Evolutionary conservation across 805 yeast genomes (phyloP).

Genomic region (Kazachstania africana): DNA sequence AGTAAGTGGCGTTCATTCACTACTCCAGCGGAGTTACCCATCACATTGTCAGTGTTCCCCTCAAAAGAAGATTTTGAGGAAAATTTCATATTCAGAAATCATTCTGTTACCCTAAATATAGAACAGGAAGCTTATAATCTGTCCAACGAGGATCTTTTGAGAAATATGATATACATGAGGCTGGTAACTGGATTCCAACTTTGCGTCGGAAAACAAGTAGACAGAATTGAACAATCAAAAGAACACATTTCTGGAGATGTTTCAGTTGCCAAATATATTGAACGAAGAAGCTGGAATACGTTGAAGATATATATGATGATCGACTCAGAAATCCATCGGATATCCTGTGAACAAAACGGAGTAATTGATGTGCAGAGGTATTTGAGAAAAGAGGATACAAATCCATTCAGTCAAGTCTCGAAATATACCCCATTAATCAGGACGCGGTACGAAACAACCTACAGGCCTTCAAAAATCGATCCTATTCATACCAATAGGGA

Average conservation of each 20-base stretch:
- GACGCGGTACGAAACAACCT: constrained; percentile 66
- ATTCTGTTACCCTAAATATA: constrained; percentile 56
- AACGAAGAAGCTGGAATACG: constrained; percentile 35
- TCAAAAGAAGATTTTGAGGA: constrained; percentile 51
- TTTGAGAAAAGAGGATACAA: constrained; percentile 28
- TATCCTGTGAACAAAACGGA: constrained; percentile 61
- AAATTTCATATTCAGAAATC: constrained; percentile 72
- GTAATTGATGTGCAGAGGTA: constrained; percentile 73
- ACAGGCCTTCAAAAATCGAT: constrained; percentile 44
- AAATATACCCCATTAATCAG: constrained; percentile 48
- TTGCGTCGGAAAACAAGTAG: constrained; percentile 60
- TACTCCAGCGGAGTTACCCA: constrained; percentile 87
- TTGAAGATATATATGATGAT: constrained; percentile 63
- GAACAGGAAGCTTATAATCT: constrained; percentile 39
- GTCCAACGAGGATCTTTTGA: constrained; percentile 50
- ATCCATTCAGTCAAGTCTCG: constrained; percentile 23
- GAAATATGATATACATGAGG: constrained; percentile 79
- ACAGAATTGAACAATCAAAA: constrained; percentile 40
- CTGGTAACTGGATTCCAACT: constrained; percentile 84
- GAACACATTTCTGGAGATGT: constrained; percentile 36
- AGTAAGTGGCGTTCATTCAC: constrained; percentile 90
- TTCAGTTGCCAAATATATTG: constrained; percentile 45
- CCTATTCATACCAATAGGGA: constrained; percentile 42
- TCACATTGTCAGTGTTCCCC: constrained; percentile 72
- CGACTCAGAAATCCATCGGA: constrained; percentile 76